Percentiles rank a stretch among this genome's conserved stretches.
These are phyloP conservation scores for Trametopsis cervina DNA, from an alignment of 768 basidiomycete species.

Conservation along the genomic window DNA sequence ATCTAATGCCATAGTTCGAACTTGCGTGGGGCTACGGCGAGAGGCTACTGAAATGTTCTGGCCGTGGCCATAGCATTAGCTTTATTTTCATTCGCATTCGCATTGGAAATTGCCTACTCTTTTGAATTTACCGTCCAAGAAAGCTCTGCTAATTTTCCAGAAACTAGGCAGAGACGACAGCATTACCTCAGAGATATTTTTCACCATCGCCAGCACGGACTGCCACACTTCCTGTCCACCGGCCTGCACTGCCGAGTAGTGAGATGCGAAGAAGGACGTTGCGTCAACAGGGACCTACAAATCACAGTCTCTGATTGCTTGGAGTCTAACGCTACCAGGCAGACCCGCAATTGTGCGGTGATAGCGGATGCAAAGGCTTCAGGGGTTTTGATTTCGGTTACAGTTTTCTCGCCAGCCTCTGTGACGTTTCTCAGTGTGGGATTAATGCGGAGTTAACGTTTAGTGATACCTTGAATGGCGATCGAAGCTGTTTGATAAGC, in stretches of 20 bases:
- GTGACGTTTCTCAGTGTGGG: conserved; percentile 1
- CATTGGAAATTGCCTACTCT: conserved; percentile 50
- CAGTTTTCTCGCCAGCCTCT: conserved; percentile 43
- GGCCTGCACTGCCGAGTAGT: conserved; percentile 46
- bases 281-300: conserved; percentile 32
- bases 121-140: conserved; percentile 90
- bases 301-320: conserved; percentile 58
- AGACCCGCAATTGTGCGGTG: conserved; percentile 49
- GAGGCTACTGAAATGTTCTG: conserved; percentile 32
- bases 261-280: not conserved
- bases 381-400: conserved; percentile 28
- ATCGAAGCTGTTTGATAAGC: conserved; percentile 47
- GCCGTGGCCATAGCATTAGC: not conserved
- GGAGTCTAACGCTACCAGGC: conserved; percentile 52
- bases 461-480: conserved; percentile 39
- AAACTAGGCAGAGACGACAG: conserved; percentile 84
- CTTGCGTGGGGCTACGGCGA: conserved; percentile 77
- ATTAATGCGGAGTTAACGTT: not conserved
- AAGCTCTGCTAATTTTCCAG: conserved; percentile 87
- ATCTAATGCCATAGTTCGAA: conserved; percentile 82
- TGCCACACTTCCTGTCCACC: conserved; percentile 78
- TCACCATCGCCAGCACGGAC: conserved; percentile 69
- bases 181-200: conserved; percentile 81
- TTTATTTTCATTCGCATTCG: not conserved
- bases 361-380: conserved; percentile 31